A percentile compares a stretch with the other conserved stretches of the same genome.
These are phyloP conservation scores for Syzygium grande DNA, from an alignment of 345 rosid species.

Conservation along the genomic window DNA sequence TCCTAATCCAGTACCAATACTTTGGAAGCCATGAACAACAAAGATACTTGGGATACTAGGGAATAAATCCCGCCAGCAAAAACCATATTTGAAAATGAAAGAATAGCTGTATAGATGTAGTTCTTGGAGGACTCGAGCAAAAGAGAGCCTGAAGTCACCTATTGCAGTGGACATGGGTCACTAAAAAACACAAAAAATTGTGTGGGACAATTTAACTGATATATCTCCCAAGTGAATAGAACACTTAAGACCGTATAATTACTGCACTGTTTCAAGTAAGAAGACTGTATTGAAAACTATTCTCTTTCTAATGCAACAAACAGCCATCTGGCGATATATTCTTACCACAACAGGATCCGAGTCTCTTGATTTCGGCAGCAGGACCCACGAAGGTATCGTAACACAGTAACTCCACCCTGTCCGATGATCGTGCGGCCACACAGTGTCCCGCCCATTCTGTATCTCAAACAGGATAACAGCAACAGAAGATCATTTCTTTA, in stretches of 20 bases:
- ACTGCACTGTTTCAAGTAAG: not conserved
- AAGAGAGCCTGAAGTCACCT: not conserved
- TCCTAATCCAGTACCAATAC: not conserved
- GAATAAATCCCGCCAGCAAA: not conserved
- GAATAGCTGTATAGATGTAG: not conserved
- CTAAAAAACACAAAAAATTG: not conserved
- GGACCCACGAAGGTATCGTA: conserved; percentile 82
- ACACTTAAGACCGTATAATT: not conserved
- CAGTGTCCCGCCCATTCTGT: conserved; percentile 85
- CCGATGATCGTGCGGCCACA: conserved; percentile 89
- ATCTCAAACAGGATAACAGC: not conserved
- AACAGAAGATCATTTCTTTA: not conserved
- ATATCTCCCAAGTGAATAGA: not conserved
- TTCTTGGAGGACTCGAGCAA: not conserved
- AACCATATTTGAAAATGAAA: not conserved
- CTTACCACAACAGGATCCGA: conserved; percentile 98
- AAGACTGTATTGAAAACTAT: not conserved
- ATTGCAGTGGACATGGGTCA: not conserved
- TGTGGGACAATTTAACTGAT: not conserved
- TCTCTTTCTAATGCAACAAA: not conserved
- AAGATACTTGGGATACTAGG: not conserved
- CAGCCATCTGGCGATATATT: not conserved
- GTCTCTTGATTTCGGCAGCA: conserved; percentile 82
- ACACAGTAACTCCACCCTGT: conserved; percentile 98
- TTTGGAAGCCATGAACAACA: not conserved